Evolutionary conservation across 2,329 filamentous ascomycete species (phyloP).

Genomic region (Colletotrichum brevisporum): DNA sequence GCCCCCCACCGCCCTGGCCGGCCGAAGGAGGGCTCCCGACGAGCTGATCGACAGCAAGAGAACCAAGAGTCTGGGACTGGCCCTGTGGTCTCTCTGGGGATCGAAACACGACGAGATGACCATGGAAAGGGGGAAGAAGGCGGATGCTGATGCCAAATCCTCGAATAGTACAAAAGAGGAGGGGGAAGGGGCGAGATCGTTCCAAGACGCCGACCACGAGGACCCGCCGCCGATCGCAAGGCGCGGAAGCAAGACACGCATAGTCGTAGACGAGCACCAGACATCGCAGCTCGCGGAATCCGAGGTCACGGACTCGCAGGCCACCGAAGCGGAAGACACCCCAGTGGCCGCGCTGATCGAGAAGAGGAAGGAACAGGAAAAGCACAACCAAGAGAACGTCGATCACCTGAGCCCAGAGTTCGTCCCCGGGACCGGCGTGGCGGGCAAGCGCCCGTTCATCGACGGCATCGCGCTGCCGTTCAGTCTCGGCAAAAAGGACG

Average conservation of each 20-base stretch:
- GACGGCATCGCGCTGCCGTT: slow-evolving; percentile 82
- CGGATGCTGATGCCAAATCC: slow-evolving; percentile 51
- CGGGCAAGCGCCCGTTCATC: slow-evolving; percentile 75
- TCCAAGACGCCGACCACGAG: slow-evolving; percentile 57
- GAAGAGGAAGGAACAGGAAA: slow-evolving; percentile 55
- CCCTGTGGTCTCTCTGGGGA: slow-evolving; percentile 89
- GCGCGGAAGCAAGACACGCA: slow-evolving; percentile 59
- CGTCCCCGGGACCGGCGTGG: slow-evolving; percentile 63
- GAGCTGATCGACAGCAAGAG: slow-evolving; percentile 67
- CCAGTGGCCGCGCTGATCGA: slow-evolving; percentile 60
- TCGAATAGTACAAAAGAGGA: slow-evolving; percentile 55
- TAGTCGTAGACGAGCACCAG: slow-evolving; percentile 67
- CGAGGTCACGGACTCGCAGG: slow-evolving; percentile 42
- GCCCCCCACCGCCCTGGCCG: slow-evolving; percentile 86
- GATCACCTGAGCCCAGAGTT: slow-evolving; percentile 61
- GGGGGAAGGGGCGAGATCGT: slow-evolving; percentile 59
- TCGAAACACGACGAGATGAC: slow-evolving; percentile 89
- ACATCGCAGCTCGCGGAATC: slow-evolving; percentile 44
- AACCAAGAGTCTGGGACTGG: slow-evolving; percentile 80
- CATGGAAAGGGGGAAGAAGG: slow-evolving; percentile 70
- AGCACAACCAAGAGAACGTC: slow-evolving; percentile 40
- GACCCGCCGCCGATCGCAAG: slow-evolving; percentile 50
- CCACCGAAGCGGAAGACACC: slow-evolving; percentile 54
- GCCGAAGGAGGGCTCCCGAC: slow-evolving; percentile 69
- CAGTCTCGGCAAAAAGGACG: slow-evolving; percentile 71